Base-by-base conservation (phyloP, 805 yeast species). In the Yarrowia bubula region DNA sequence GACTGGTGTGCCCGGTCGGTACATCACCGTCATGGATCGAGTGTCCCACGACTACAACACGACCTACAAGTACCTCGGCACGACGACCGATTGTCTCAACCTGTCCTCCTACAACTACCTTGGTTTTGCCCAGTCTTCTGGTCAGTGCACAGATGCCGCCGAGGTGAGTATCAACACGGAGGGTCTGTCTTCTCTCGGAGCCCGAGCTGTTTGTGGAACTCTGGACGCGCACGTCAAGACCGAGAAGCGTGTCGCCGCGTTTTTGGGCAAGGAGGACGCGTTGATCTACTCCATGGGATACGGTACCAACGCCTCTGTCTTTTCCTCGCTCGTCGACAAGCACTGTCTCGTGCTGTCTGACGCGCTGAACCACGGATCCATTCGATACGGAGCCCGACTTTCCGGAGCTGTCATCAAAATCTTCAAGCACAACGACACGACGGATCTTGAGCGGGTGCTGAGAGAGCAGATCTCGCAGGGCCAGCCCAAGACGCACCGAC, bases 1-100 rank as follows among this genome's bases (percentile, higher is more conserved):
- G n/a, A 88, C 89, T 67, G 98, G 98, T 61, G 98, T 93, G 18
- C 98, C 99, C 0, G 99, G 99, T 32, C 85, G 99, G 75, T 87
- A 81, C 72, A 86, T 93, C 71, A 84, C 86, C 66, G 87, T 96
- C 71, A 86, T 88, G 71, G 92, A 91, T 71, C 85, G 99, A 71
- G 77, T 80, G 37, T 82, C 92, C n/a, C 80, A 81, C 51, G 87
- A 88, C 69, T 83, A 84, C 71, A 85, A 86, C 73, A 80, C 81
- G 43, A 81, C 84, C 65, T 90, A 88, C 73, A 81, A 85, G 38
- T 90, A 88, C 73, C 84, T 90, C 42, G 97, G 98, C 10, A 81
- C 86, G 13, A 82, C 89, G 3, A 83, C 84, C 8, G 87, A 88
- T 69, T 90, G 96, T 74, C 80, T 95, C 69, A 95, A 95, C 74